Conservation (phyloP, 1,284 basidiomycete genomes). For the Thelephora terrestris region DNA sequence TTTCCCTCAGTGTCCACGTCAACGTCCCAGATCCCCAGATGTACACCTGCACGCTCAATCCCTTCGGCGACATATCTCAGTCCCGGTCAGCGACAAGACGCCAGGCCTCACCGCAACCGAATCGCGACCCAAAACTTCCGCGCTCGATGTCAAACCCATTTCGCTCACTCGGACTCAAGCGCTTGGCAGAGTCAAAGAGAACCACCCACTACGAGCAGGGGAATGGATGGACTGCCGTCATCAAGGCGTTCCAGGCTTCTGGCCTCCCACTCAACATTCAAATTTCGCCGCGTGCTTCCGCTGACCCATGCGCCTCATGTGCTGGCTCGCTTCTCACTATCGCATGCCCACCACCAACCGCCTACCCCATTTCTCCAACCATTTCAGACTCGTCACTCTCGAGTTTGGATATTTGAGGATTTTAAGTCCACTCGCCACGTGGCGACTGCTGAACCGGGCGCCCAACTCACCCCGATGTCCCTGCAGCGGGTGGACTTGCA, state of each 20-base stretch:
- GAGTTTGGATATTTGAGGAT: constrained; percentile 22
- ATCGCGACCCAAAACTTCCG: constrained; percentile 80
- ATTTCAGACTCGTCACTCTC: constrained; percentile 31
- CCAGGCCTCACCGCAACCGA: constrained; percentile 71
- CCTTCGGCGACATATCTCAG: too few relatives aligned
- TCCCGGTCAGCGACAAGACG: constrained; percentile 71
- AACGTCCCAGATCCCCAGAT: too few relatives aligned
- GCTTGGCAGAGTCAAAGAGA: constrained; percentile 38
- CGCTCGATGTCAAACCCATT: constrained; percentile 72
- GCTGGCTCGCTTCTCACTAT: constrained; percentile 24
- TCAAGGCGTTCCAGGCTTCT: constrained; percentile 62
- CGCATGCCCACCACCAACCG: constrained; percentile 21
- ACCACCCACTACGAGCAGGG: constrained; percentile 36
- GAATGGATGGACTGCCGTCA: constrained; percentile 67
- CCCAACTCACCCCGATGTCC: constrained; percentile 50
- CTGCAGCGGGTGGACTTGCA: constrained; percentile 77
- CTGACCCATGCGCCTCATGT: constrained; percentile 21
- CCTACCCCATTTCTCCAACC: constrained; percentile 41
- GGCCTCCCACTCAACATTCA: constrained; percentile 37
- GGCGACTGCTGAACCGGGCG: constrained; percentile 59
- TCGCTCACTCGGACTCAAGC: constrained; percentile 34
- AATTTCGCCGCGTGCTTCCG: constrained; percentile 15
- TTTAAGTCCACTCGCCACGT: constrained; percentile 80
- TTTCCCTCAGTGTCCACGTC: too few relatives aligned
- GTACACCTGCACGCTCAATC: too few relatives aligned